Conservation (phyloP, 306 rosid species). For the Herpetospermum pedunculosum region DNA sequence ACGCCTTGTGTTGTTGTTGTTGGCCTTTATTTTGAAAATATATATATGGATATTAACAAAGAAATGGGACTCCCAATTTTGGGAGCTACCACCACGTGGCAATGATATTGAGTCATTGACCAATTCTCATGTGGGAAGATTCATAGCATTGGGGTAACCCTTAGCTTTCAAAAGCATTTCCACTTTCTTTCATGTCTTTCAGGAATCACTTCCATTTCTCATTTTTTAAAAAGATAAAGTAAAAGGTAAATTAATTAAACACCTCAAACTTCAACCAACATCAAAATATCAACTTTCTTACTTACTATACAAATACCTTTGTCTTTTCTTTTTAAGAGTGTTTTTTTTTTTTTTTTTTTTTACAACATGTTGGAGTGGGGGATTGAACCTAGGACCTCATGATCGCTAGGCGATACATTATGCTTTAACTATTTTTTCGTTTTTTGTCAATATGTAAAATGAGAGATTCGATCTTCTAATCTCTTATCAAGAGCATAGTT, state of each 20-base stretch:
- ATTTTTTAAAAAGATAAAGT: background rate
- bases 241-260: background rate
- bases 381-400: no score
- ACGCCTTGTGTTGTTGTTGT: background rate
- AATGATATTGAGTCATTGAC: background rate
- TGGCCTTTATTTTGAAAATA: background rate
- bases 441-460: no score
- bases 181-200: conserved; percentile 3
- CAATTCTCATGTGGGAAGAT: background rate
- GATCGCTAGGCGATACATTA: no score
- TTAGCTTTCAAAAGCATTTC: background rate
- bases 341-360: no score
- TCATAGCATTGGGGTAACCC: background rate
- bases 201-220: background rate
- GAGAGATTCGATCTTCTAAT: no score
- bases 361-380: no score
- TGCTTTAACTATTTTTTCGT: no score
- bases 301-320: background rate
- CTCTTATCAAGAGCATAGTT: no score
- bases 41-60: background rate
- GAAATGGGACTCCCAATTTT: conserved; percentile 6
- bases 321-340: no score
- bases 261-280: background rate
- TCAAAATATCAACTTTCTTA: background rate
- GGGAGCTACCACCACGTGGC: background rate